Percentiles rank a stretch among this genome's conserved stretches.
These are phyloP conservation scores for Tolypocladium tundrense DNA, from an alignment of 2,329 filamentous ascomycete species.

Conservation along the genomic window DNA sequence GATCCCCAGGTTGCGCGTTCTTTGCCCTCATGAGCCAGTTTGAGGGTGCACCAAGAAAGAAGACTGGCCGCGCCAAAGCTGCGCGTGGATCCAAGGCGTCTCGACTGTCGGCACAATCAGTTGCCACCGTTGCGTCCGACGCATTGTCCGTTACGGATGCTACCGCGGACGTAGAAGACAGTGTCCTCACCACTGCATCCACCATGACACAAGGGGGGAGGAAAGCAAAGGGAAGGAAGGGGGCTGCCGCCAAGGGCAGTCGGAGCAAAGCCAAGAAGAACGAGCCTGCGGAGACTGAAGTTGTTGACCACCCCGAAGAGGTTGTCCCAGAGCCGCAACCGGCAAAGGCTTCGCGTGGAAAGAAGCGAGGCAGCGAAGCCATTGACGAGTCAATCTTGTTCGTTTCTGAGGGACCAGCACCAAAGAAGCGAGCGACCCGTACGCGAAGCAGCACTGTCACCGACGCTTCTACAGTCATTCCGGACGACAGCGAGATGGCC, in stretches of 20 bases:
- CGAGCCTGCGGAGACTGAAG: constrained; percentile 20
- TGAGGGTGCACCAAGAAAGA: constrained; percentile 40
- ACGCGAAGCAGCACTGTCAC: constrained; percentile 35
- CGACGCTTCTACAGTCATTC: constrained; percentile 27
- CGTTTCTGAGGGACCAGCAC: constrained; percentile 35
- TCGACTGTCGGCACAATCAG: constrained; percentile 50
- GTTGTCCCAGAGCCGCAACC: constrained; percentile 17
- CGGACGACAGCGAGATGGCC: constrained; percentile 29
- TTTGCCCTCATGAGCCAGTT: constrained; percentile 58
- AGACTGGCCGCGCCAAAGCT: constrained; percentile 41
- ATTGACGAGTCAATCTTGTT: constrained; percentile 37
- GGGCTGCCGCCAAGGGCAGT: constrained; percentile 30
- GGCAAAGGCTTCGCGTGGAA: constrained; percentile 37
- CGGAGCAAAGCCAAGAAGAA: constrained; percentile 38
- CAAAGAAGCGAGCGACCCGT: constrained; percentile 49
- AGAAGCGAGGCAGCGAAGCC: constrained; percentile 54
- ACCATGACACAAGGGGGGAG: constrained; percentile 47
- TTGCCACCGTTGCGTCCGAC: constrained; percentile 40
- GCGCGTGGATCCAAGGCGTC: constrained; percentile 58
- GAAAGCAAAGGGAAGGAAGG: constrained; percentile 50
- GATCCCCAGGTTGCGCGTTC: constrained; percentile 72
- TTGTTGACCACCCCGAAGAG: constrained; percentile 11
- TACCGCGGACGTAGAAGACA: constrained; percentile 44
- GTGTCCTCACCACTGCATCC: constrained; percentile 47
- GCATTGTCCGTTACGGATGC: constrained; percentile 35